phyloP scores from a whole-genome alignment of 768 basidiomycete genomes.

The Lactifluus piperatus region DNA sequence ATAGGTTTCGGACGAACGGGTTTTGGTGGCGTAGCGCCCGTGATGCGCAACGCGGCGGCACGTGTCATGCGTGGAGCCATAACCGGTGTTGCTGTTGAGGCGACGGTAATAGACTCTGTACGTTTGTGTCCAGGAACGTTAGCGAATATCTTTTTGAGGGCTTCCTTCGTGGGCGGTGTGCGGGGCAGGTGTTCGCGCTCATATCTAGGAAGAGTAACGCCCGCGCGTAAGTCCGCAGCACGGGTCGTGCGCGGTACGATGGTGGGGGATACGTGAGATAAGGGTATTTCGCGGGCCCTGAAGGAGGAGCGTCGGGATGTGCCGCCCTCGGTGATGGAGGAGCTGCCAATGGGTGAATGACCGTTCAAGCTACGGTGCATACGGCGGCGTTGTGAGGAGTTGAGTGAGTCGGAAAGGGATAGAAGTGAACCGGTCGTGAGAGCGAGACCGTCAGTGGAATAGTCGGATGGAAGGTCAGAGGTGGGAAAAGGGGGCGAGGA shows the following conservation, averaged over 20 bases:
- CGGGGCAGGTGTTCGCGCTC: conserved; percentile 36
- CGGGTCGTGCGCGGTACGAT: conserved; percentile 72
- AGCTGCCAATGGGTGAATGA: conserved; percentile 31
- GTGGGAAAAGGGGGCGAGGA: conserved; percentile 77
- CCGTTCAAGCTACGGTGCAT: conserved; percentile 22
- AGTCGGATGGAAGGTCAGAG: conserved; percentile 47
- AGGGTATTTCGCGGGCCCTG: conserved; percentile 59
- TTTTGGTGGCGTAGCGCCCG: conserved; percentile 38
- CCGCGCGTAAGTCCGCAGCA: conserved; percentile 66
- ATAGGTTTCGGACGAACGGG: conserved; percentile 11
- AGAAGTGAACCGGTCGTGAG: conserved; percentile 26
- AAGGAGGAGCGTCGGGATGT: conserved; percentile 45
- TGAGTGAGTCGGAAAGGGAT: conserved; percentile 40
- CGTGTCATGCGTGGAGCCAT: conserved; percentile 71
- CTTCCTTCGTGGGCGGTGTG: conserved; percentile 50
- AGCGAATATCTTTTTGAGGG: conserved; percentile 53
- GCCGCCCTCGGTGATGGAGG: conserved; percentile 33
- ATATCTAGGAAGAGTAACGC: conserved; percentile 38
- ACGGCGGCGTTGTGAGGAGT: conserved; percentile 29
- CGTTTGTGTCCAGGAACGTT: conserved; percentile 83
- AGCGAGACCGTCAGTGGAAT: conserved; percentile 25
- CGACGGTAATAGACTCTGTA: conserved; percentile 53
- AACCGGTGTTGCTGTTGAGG: conserved; percentile 62
- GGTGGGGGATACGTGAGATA: conserved; percentile 50
- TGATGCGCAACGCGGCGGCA: conserved; percentile 62